phyloP scores from a whole-genome alignment of 2,329 filamentous ascomycete genomes.

The Nannizzia gypsea region DNA sequence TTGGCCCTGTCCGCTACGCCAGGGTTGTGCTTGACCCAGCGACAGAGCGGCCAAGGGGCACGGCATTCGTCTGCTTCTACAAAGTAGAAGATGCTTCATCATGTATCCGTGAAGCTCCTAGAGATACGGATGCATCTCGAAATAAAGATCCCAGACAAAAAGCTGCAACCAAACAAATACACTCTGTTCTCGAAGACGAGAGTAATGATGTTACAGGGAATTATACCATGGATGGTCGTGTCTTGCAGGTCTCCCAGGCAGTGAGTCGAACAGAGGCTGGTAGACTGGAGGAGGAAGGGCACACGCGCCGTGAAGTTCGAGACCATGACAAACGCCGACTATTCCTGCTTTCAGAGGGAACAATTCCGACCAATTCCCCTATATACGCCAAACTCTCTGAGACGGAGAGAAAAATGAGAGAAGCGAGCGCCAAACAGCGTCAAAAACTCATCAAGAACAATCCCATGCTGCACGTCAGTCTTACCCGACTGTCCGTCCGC shows the following conservation, averaged over 20 bases:
- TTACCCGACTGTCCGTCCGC: constrained; percentile 81
- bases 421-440: constrained; percentile 74
- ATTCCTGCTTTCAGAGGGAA: constrained; percentile 78
- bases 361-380: constrained; percentile 62
- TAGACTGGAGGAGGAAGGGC: constrained; percentile 59
- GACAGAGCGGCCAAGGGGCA: constrained; percentile 79
- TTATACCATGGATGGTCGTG: constrained; percentile 83
- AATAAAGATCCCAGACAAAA: constrained; percentile 26
- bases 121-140: constrained; percentile 33
- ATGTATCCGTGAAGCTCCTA: constrained; percentile 67
- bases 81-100: constrained; percentile 59
- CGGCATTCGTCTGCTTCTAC: constrained; percentile 90
- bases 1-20: constrained; percentile 81
- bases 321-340: constrained; percentile 84
- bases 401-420: constrained; percentile 74
- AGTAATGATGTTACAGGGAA: constrained; percentile 65
- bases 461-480: constrained; percentile 72
- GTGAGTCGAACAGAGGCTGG: constrained; percentile 73
- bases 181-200: constrained; percentile 81
- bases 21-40: constrained; percentile 77
- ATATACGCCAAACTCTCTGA: constrained; percentile 65
- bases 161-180: constrained; percentile 44
- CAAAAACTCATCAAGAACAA: constrained; percentile 86
- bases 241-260: constrained; percentile 72
- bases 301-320: constrained; percentile 48